Evolutionary conservation across 106 monocot genomes (phyloP).

Genomic region (Platanthera guangdongensis): DNA sequence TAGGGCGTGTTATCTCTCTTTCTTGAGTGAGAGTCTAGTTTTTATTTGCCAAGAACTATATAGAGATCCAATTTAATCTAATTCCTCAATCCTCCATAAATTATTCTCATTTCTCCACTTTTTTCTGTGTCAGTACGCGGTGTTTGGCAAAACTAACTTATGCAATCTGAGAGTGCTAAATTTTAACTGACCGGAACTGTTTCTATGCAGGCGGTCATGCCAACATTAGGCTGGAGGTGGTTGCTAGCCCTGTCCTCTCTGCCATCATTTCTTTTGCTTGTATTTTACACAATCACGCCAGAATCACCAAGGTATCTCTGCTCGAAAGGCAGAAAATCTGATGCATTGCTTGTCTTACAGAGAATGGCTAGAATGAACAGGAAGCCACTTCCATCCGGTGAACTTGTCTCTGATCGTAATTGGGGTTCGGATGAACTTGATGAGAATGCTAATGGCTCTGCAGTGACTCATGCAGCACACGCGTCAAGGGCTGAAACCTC

Average conservation of each 20-base stretch:
- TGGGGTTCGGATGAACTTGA: not conserved
- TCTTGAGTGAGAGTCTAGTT: too few relatives aligned
- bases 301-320: conserved; percentile 86
- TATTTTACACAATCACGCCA: conserved; percentile 53
- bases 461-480: conserved; percentile 26
- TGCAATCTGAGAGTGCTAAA: conserved; percentile 1
- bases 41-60: too few relatives aligned
- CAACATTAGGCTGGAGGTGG: conserved; percentile 81
- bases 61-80: too few relatives aligned
- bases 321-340: conserved; percentile 46
- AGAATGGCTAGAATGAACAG: conserved; percentile 53
- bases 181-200: not conserved
- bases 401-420: conserved; percentile 29
- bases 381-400: conserved; percentile 42
- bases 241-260: conserved; percentile 57
- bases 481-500: not conserved
- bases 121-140: too few relatives aligned
- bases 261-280: conserved; percentile 62
- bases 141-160: not conserved
- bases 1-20: too few relatives aligned
- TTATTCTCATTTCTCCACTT: too few relatives aligned
- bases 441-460: conserved; percentile 24
- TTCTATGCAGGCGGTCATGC: conserved; percentile 53
- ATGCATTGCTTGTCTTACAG: conserved; percentile 44
- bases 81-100: too few relatives aligned